Evolutionary conservation across 441 rosid species (phyloP).

Genomic region (Pelargonium fulgidum): DNA sequence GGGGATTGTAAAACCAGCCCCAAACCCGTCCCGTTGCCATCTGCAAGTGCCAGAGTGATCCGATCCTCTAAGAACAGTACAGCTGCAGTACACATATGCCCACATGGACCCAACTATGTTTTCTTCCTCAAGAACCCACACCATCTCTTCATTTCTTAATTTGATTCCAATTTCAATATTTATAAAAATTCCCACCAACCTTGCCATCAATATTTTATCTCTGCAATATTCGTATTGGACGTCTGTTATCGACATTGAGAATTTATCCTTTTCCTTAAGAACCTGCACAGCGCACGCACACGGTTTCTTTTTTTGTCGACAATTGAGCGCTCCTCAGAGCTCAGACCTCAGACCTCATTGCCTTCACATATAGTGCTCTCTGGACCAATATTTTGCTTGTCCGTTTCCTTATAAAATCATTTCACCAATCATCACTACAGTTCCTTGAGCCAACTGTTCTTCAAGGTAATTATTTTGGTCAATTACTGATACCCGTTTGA

Average conservation of each 20-base stretch:
- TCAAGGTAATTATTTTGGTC: neutral
- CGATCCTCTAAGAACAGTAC: no score
- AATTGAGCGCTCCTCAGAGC: neutral
- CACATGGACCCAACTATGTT: no score
- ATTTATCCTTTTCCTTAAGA: neutral
- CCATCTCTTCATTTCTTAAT: no score
- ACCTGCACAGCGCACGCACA: neutral
- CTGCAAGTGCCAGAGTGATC: no score
- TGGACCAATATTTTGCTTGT: neutral
- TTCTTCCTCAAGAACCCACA: no score
- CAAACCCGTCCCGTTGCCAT: no score
- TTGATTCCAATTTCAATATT: no score
- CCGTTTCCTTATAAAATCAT: neutral
- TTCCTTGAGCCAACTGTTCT: neutral
- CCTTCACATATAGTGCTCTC: slow-evolving; percentile 1
- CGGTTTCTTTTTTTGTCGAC: slow-evolving; percentile 2
- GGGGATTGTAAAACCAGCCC: no score
- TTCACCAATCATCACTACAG: neutral
- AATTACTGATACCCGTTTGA: slow-evolving; percentile 31
- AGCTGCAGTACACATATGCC: no score
- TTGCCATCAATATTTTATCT: neutral
- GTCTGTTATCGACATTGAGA: neutral
- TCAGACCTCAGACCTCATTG: slow-evolving; percentile 5
- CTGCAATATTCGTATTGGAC: neutral
- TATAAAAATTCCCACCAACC: no score